These are phyloP conservation scores for Phytophthora vignae DNA, from an alignment of 352 stramenopile species.

Conservation along the genomic window DNA sequence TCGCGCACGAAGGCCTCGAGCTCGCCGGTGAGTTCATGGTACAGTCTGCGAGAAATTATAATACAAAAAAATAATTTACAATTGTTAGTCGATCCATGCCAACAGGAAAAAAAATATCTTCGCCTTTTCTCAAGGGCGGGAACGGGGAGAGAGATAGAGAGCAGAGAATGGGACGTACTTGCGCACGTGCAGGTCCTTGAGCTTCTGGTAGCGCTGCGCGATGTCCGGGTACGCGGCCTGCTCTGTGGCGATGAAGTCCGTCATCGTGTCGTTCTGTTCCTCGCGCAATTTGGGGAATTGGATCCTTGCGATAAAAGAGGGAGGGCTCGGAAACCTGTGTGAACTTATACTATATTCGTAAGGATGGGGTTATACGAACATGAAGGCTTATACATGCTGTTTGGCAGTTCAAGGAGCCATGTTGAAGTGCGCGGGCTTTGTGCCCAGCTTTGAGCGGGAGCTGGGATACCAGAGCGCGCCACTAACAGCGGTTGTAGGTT, in stretches of 20 bases:
- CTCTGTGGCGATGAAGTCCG: conserved; percentile 91
- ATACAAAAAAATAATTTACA: not conserved
- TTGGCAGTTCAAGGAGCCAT: not conserved
- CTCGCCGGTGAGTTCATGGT: conserved; percentile 97
- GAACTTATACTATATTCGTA: not conserved
- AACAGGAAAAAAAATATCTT: conserved; percentile 8
- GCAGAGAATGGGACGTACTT: conserved; percentile 63
- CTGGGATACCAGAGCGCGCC: not conserved
- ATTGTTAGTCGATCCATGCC: not conserved
- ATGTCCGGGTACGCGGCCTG: conserved; percentile 92
- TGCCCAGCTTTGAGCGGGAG: not conserved
- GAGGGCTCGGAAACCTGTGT: conserved; percentile 8
- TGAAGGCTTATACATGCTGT: not conserved
- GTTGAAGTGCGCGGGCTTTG: not conserved
- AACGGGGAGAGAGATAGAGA: not conserved
- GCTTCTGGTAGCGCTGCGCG: conserved; percentile 89
- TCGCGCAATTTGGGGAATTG: conserved; percentile 12
- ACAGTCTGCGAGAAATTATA: conserved; percentile 83
- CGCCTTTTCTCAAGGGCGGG: not conserved
- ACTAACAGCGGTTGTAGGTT: not conserved
- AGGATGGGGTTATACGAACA: not conserved
- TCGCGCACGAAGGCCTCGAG: conserved; percentile 94
- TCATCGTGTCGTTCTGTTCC: conserved; percentile 30
- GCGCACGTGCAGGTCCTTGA: conserved; percentile 91
- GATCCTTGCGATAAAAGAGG: conserved; percentile 29